Conservation (phyloP, 2,329 filamentous ascomycete species). For the Penicillium nordicum region DNA sequence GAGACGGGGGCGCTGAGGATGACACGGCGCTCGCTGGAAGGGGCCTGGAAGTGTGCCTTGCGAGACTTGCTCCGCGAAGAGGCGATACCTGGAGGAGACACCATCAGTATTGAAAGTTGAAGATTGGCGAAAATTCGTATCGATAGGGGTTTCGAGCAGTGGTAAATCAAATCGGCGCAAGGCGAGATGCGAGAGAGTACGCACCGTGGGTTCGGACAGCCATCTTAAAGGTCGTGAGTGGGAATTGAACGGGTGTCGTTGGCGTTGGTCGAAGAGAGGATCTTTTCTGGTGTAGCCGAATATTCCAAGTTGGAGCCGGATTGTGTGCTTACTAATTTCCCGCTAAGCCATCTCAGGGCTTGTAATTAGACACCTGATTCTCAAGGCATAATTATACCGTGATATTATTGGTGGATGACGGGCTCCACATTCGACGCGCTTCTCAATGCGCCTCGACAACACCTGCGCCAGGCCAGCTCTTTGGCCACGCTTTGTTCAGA, state of each 20-base stretch:
- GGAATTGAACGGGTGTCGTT: slow-evolving; percentile 22
- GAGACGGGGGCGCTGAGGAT: slow-evolving; percentile 96
- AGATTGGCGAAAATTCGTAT: slow-evolving; percentile 8
- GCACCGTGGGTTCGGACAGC: slow-evolving; percentile 25
- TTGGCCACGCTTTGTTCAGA: not conserved
- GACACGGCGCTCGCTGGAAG: slow-evolving; percentile 86
- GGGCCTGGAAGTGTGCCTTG: slow-evolving; percentile 96
- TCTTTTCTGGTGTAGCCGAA: slow-evolving; percentile 20
- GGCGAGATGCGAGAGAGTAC: slow-evolving; percentile 6
- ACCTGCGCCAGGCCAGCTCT: not conserved
- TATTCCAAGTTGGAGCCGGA: slow-evolving; percentile 20
- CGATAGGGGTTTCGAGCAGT: slow-evolving; percentile 2
- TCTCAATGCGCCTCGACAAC: not conserved
- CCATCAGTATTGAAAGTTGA: slow-evolving; percentile 9
- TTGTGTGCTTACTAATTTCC: slow-evolving; percentile 27
- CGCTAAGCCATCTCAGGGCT: slow-evolving; percentile 18
- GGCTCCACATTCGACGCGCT: not conserved
- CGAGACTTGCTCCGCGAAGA: slow-evolving; percentile 97
- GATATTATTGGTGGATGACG: not conserved
- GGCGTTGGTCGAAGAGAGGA: slow-evolving; percentile 25
- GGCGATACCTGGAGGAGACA: slow-evolving; percentile 35
- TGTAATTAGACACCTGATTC: not conserved
- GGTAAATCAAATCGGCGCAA: slow-evolving; percentile 3
- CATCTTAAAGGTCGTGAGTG: slow-evolving; percentile 28
- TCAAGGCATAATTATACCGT: not conserved